These are phyloP conservation scores for Capsella bursapastoris DNA, from an alignment of 345 rosid species.

Conservation along the genomic window DNA sequence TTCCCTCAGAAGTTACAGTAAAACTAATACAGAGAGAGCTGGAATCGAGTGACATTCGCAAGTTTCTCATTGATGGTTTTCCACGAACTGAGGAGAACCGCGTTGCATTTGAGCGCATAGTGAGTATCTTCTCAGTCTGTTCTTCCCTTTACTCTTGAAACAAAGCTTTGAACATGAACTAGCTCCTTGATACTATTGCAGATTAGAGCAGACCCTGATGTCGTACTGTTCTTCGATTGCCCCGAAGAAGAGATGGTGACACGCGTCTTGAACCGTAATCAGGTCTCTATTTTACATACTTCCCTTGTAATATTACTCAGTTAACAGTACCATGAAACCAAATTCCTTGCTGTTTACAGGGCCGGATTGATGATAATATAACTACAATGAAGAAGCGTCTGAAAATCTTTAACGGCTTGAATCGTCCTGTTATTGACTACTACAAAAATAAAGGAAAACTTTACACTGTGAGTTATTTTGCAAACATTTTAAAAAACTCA, in stretches of 20 bases:
- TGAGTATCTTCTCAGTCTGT: slow-evolving; percentile 43
- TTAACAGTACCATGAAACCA: slow-evolving; percentile 15
- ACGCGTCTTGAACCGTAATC: slow-evolving; percentile 71
- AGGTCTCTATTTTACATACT: slow-evolving; percentile 51
- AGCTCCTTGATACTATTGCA: slow-evolving; percentile 31
- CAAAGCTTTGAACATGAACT: slow-evolving; percentile 10
- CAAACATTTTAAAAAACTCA: neutral
- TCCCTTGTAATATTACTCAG: neutral
- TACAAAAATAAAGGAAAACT: slow-evolving; percentile 83
- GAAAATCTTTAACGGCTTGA: slow-evolving; percentile 57
- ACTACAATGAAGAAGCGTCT: slow-evolving; percentile 72
- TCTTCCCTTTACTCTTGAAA: neutral
- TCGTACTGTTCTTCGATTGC: slow-evolving; percentile 77
- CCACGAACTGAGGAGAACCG: slow-evolving; percentile 90
- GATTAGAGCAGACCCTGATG: slow-evolving; percentile 67
- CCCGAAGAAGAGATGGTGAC: slow-evolving; percentile 77
- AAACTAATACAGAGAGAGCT: slow-evolving; percentile 71
- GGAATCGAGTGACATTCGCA: slow-evolving; percentile 56
- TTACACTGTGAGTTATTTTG: slow-evolving; percentile 51
- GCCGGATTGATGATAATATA: slow-evolving; percentile 79
- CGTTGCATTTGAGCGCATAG: slow-evolving; percentile 69
- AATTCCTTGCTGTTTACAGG: slow-evolving; percentile 50
- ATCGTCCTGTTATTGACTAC: slow-evolving; percentile 76
- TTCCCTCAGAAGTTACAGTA: slow-evolving; percentile 85
- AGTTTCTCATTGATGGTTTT: slow-evolving; percentile 87